A percentile compares a stretch with the other conserved stretches of the same genome.
These are phyloP conservation scores for Entomortierella parvispora DNA, from an alignment of 192 early-diverging fungal genomes.

Conservation along the genomic window DNA sequence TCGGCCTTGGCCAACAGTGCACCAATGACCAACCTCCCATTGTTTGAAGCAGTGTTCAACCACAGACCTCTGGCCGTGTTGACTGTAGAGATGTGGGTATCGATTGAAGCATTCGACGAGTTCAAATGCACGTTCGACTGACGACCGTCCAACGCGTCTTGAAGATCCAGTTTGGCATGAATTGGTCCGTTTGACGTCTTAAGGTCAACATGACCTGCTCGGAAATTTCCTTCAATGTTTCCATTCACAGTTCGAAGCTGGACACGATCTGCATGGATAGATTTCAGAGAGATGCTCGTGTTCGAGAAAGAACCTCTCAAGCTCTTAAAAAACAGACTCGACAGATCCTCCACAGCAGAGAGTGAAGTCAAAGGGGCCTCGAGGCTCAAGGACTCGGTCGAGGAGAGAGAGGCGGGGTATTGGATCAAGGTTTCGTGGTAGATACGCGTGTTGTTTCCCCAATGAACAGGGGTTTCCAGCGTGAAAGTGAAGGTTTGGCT, in stretches of 20 bases:
- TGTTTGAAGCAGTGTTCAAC: conserved; percentile 17
- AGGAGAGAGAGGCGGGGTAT: conserved; percentile 5
- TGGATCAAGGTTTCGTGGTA: conserved; percentile 39
- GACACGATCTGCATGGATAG: conserved; percentile 1
- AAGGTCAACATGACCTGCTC: conserved; percentile 27
- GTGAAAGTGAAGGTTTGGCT: conserved; percentile 10
- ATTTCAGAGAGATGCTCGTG: conserved; percentile 10
- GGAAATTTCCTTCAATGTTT: conserved; percentile 13
- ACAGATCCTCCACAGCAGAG: neutral
- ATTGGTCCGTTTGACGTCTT: conserved; percentile 23
- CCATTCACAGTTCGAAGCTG: conserved; percentile 19
- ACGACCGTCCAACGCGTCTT: conserved; percentile 12
- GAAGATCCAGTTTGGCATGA: conserved; percentile 15
- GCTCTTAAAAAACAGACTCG: conserved; percentile 7
- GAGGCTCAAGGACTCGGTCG: conserved; percentile 12
- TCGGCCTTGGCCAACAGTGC: conserved; percentile 31
- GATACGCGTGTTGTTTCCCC: neutral
- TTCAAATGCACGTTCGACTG: conserved; percentile 12
- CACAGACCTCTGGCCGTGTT: conserved; percentile 19
- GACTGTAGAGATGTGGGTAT: conserved; percentile 16
- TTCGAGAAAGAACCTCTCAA: conserved; percentile 25
- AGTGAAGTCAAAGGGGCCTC: conserved; percentile 14
- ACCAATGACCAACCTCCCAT: conserved; percentile 14
- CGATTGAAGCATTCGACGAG: conserved; percentile 11
- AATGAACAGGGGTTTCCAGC: conserved; percentile 7